Evolutionary conservation across 192 early-diverging fungal genomes (phyloP), one percentile per base, ranked within the genome.

Genomic region (Haplosporangium gracile): DNA sequence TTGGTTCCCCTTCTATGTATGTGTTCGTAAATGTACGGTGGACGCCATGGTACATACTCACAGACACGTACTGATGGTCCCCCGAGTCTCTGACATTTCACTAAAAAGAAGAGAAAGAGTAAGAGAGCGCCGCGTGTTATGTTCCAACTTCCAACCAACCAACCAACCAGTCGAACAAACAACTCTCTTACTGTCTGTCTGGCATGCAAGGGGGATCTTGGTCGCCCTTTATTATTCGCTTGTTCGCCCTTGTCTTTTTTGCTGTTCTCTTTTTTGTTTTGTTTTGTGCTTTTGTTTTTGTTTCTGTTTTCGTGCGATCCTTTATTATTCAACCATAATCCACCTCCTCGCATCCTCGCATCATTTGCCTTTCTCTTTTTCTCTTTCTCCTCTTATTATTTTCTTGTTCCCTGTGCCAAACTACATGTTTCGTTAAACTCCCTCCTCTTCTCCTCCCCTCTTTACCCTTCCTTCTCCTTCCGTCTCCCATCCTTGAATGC

Each of bases 131-230:
- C 47, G 47, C 47, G 15, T 49, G 47, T 49, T 20, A 2, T 49
- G 5, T 20, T 49, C 47, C 47, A 18, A 49, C 15, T 45, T 11
- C 42, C 42, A 43, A 43, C n/a, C 43, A 49, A 4, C 15, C 47
- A 49, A 24, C 29, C 29, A 65, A 65, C n/a, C 55, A 24, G 20
- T 55, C 22, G 16, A 24, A 22, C 22, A 5, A 26, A 0, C 55
- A 18, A 26, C 55, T 57, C 5, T 26, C n/a, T 26, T 57, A 11
- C n/a, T 24, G 22, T 26, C 45, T 47, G 45, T 47, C 16, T 57
- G 53, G 53, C 60, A 63, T 63, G 60, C 60, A 65, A 65, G 60
- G 60, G 60, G 60, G 9, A 65, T 65, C 60, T 13, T 8, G 60
- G 60, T 32, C 11, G 60, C 60, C 60, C 60, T 65, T 57, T 65